phyloP scores from a whole-genome alignment of 441 rosid genomes.

The Theobroma grandiflorum region DNA sequence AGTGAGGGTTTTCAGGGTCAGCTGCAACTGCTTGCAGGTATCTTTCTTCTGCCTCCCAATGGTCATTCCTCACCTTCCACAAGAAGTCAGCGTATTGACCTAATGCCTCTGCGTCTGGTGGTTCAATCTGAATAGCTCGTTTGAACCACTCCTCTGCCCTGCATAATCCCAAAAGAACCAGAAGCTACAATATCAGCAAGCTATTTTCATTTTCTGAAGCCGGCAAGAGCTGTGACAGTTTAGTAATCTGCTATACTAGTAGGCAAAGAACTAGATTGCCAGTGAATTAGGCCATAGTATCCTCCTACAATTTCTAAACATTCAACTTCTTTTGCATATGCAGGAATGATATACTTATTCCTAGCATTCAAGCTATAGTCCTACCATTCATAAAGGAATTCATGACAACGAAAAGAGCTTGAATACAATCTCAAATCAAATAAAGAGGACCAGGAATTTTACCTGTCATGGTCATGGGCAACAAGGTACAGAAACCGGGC shows the following conservation, averaged over 20 bases:
- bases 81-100: conserved; percentile 69
- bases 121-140: conserved; percentile 62
- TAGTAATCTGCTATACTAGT: not conserved
- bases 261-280: not conserved
- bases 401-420: not conserved
- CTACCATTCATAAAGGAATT: not conserved
- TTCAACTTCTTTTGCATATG: too few species aligned
- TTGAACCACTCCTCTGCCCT: conserved; percentile 90
- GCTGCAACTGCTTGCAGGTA: conserved; percentile 67
- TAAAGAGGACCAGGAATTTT: not conserved
- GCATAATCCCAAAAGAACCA: conserved; percentile 7
- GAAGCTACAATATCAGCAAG: not conserved
- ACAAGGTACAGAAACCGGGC: conserved; percentile 77
- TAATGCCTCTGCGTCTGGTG: conserved; percentile 69
- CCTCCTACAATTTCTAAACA: too few species aligned
- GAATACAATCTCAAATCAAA: not conserved
- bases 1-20: conserved; percentile 55
- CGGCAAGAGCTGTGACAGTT: not conserved
- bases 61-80: conserved; percentile 74
- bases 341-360: not conserved
- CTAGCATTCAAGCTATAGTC: not conserved
- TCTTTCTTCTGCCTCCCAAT: conserved; percentile 79
- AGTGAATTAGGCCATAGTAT: not conserved
- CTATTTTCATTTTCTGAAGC: not conserved
- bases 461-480: conserved; percentile 72